Evolutionary conservation across 2,329 filamentous ascomycete species (phyloP).

Genomic region (Fusarium bulbicola): DNA sequence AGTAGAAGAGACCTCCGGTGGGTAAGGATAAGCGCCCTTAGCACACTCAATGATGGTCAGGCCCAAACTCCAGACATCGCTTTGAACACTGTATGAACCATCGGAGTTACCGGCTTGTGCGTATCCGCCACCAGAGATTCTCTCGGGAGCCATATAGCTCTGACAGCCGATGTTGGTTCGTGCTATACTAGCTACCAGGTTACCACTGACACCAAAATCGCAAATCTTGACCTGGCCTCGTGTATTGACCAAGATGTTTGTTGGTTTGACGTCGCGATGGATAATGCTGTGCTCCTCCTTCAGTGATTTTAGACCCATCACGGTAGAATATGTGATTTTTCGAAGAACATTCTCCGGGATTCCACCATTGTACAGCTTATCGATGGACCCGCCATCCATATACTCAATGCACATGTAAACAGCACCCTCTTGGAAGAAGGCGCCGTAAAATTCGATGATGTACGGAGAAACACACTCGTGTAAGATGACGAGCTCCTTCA

Average conservation of each 20-base stretch:
- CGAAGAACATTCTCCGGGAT: constrained; percentile 87
- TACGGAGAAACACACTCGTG: constrained; percentile 95
- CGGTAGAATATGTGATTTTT: constrained; percentile 90
- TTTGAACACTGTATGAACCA: constrained; percentile 96
- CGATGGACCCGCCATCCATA: constrained; percentile 98
- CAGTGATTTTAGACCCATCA: constrained; percentile 89
- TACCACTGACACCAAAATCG: constrained; percentile 97
- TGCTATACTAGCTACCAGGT: constrained; percentile 95
- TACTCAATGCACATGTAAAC: constrained; percentile 99
- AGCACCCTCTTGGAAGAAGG: constrained; percentile 98
- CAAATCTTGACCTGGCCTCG: constrained; percentile 96
- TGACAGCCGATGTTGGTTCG: constrained; percentile 99
- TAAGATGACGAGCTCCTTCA: constrained; percentile 96
- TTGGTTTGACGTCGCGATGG: constrained; percentile 97
- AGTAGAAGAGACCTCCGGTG: constrained; percentile 96
- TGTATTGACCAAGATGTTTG: constrained; percentile 95
- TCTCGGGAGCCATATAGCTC: constrained; percentile 98
- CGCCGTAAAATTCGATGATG: constrained; percentile 98
- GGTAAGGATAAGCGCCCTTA: constrained; percentile 93
- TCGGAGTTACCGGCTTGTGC: constrained; percentile 74
- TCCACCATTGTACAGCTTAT: constrained; percentile 92
- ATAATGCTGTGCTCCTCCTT: constrained; percentile 99
- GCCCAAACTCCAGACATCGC: constrained; percentile 96
- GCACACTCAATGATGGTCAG: constrained; percentile 96
- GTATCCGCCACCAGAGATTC: constrained; percentile 88